Conservation (phyloP, 202 grass and related monocot genomes). For the Elaeis oleifera region DNA sequence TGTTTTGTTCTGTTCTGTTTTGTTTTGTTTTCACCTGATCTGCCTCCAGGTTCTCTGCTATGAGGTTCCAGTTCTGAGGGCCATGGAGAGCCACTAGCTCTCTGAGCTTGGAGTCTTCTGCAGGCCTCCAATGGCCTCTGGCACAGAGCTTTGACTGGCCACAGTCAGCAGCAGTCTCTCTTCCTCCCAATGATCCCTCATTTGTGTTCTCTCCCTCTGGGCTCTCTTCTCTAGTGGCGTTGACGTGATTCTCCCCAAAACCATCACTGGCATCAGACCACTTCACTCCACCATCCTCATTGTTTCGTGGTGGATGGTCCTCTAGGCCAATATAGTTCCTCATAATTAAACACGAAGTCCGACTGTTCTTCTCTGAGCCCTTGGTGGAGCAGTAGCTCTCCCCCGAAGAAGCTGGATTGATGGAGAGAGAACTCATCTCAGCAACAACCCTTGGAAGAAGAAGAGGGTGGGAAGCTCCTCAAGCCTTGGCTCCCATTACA, state of each 20-base stretch:
- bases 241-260: no score
- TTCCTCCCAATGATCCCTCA: no score
- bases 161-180: slow-evolving; percentile 33
- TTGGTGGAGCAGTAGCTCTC: slow-evolving; percentile 9
- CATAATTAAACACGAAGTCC: slow-evolving; percentile 22
- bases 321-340: slow-evolving; percentile 37
- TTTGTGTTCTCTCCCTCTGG: slow-evolving; percentile 3
- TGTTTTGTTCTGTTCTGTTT: background rate
- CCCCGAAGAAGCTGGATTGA: slow-evolving; percentile 5
- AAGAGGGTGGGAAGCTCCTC: slow-evolving; percentile 12
- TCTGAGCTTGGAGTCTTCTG: slow-evolving; percentile 77
- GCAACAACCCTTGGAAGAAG: slow-evolving; percentile 21
- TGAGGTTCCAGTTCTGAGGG: slow-evolving; percentile 97
- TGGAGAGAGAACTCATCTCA: background rate
- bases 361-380: slow-evolving; percentile 7
- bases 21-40: slow-evolving; percentile 46
- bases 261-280: no score
- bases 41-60: slow-evolving; percentile 81
- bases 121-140: slow-evolving; percentile 91
- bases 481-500: slow-evolving; percentile 4
- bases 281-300: slow-evolving; percentile 7
- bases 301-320: slow-evolving; percentile 31
- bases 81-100: slow-evolving; percentile 67
- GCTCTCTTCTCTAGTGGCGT: background rate
- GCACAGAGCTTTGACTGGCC: slow-evolving; percentile 54